Evolutionary conservation across 345 rosid species (phyloP).

Genomic region (Eucalyptus rudis): DNA sequence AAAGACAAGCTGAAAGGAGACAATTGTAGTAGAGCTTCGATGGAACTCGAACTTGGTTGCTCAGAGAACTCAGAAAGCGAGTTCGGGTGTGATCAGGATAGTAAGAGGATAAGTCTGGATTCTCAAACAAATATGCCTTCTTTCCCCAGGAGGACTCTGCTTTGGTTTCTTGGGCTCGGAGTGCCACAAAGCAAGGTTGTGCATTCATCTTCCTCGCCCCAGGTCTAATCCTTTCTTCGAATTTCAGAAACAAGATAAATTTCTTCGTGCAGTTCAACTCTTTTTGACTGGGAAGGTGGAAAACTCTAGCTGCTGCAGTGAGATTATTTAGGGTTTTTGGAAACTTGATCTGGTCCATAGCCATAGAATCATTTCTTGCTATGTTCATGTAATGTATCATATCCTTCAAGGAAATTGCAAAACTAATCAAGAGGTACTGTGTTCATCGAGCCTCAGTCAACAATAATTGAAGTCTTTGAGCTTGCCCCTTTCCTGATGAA

Average conservation of each 20-base stretch:
- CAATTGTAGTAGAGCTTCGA: not conserved
- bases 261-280: not conserved
- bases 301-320: not conserved
- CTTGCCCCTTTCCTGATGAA: not conserved
- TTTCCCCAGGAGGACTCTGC: slow-evolving; percentile 87
- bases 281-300: not conserved
- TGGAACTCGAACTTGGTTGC: slow-evolving; percentile 9
- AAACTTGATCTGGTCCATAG: not conserved
- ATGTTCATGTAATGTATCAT: not conserved
- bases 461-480: not conserved
- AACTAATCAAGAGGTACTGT: not conserved
- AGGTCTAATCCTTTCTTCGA: slow-evolving; percentile 17
- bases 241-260: not conserved
- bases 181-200: slow-evolving; percentile 93
- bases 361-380: not conserved
- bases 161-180: slow-evolving; percentile 75
- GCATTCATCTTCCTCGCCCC: slow-evolving; percentile 47
- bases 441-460: not conserved
- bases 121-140: slow-evolving; percentile 53
- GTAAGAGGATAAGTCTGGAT: slow-evolving; percentile 23
- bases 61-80: slow-evolving; percentile 11
- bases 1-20: not conserved
- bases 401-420: not conserved
- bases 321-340: not conserved
- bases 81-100: slow-evolving; percentile 23